phyloP scores from a whole-genome alignment of 305 asterid species.

The Striga hermonthica region DNA sequence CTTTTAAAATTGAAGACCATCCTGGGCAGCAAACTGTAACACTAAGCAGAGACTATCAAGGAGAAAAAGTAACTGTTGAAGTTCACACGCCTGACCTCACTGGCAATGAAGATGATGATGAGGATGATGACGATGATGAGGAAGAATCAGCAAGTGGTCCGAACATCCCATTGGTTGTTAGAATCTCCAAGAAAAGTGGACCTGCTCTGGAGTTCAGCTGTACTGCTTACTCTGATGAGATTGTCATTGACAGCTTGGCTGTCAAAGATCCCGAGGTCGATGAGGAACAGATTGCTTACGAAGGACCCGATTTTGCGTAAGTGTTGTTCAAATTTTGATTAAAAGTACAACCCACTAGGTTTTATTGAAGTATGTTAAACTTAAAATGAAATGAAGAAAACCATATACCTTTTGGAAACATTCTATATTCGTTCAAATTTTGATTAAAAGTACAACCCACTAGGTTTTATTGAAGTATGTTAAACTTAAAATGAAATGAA shows the following conservation, averaged over 20 bases:
- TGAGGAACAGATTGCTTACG: conserved; percentile 75
- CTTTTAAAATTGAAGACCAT: conserved; percentile 64
- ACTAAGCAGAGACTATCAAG: conserved; percentile 58
- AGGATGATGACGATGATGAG: conserved; percentile 33
- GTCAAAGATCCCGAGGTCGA: conserved; percentile 50
- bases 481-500: no score
- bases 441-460: no score
- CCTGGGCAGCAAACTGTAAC: conserved; percentile 66
- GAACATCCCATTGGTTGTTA: conserved; percentile 66
- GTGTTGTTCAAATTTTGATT: conserved; percentile 24
- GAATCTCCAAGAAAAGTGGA: conserved; percentile 56
- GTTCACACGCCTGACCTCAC: conserved; percentile 74
- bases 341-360: no score
- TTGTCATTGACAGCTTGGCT: conserved; percentile 56
- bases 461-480: no score
- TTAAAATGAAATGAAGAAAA: no score
- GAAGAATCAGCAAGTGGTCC: conserved; percentile 36
- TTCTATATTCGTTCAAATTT: no score
- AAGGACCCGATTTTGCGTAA: conserved; percentile 80
- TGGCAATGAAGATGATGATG: conserved; percentile 43
- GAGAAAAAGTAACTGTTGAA: conserved; percentile 65
- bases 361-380: no score
- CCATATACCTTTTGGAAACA: no score
- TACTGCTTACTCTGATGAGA: conserved; percentile 71
- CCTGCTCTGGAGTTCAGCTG: conserved; percentile 73